Evolutionary conservation across 768 basidiomycete genomes (phyloP).

Genomic region (Tylopilus cervinicoccineus): DNA sequence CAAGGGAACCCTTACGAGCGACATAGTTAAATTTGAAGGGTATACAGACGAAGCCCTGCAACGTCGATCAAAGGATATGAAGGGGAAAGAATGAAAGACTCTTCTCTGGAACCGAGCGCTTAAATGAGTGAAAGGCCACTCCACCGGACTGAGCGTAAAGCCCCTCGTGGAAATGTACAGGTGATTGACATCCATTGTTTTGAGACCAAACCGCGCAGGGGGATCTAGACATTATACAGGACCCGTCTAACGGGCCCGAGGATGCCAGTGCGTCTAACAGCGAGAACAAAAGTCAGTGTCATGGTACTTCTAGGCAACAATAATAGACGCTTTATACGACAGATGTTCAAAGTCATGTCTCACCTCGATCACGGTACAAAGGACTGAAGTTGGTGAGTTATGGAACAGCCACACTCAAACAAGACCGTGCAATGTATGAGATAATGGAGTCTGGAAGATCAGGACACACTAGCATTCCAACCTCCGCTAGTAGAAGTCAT

Average conservation of each 20-base stretch:
- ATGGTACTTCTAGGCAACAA: constrained; percentile 21
- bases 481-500: not conserved
- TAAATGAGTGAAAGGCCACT: constrained; percentile 16
- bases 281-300: constrained; percentile 24
- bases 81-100: constrained; percentile 6
- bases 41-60: constrained; percentile 44
- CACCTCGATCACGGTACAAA: constrained; percentile 30
- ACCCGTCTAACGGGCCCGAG: constrained; percentile 9
- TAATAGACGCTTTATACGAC: constrained; percentile 9
- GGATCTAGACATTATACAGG: constrained; percentile 3
- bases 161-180: constrained; percentile 8
- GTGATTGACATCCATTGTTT: constrained; percentile 23
- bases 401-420: constrained; percentile 16
- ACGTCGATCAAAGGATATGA: constrained; percentile 31
- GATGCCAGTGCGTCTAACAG: constrained; percentile 4
- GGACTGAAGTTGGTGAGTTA: not conserved
- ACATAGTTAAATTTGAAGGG: constrained; percentile 20
- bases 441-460: constrained; percentile 1
- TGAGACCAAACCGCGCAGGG: not conserved
- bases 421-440: constrained; percentile 2
- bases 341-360: constrained; percentile 23
- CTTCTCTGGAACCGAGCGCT: constrained; percentile 3
- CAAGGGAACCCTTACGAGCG: constrained; percentile 16
- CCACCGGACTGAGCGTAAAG: constrained; percentile 8
- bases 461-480: constrained; percentile 5